These are phyloP conservation scores for Komagataella populi DNA, from an alignment of 805 yeast genomes.

Conservation along the genomic window DNA sequence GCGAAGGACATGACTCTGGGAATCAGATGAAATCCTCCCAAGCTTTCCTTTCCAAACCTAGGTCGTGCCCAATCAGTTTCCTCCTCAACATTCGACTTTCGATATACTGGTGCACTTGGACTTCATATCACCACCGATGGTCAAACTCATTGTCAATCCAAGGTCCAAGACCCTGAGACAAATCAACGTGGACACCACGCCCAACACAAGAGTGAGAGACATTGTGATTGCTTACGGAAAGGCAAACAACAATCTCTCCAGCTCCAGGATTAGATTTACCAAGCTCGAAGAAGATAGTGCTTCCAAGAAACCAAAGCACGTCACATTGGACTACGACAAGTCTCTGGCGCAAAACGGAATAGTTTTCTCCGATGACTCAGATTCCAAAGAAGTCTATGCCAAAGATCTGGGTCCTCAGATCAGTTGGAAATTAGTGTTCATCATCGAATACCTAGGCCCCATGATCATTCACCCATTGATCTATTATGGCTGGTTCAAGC, in stretches of 20 bases:
- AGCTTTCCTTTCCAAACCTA: background rate
- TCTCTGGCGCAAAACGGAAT: conserved; percentile 32
- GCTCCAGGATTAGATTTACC: conserved; percentile 46
- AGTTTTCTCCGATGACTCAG: conserved; percentile 18
- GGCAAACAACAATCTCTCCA: conserved; percentile 21
- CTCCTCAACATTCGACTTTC: background rate
- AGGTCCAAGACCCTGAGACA: conserved; percentile 46
- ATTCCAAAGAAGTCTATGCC: conserved; percentile 34
- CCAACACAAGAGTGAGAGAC: conserved; percentile 17
- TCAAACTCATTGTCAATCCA: conserved; percentile 27
- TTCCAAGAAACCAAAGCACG: conserved; percentile 20
- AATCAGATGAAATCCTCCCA: too few relatives aligned
- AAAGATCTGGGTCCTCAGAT: conserved; percentile 93
- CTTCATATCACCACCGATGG: background rate
- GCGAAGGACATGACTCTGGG: background rate
- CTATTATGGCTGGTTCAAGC: conserved; percentile 28
- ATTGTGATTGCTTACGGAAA: conserved; percentile 27
- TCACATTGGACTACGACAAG: conserved; percentile 29
- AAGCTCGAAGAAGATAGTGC: conserved; percentile 12
- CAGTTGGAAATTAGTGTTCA: conserved; percentile 82
- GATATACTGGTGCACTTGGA: background rate
- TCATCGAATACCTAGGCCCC: conserved; percentile 87
- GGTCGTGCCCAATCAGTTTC: background rate
- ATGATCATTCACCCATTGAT: conserved; percentile 63
- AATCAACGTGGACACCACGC: conserved; percentile 26